Conservation (phyloP, 345 rosid species). For the Gossypium herbaceum region DNA sequence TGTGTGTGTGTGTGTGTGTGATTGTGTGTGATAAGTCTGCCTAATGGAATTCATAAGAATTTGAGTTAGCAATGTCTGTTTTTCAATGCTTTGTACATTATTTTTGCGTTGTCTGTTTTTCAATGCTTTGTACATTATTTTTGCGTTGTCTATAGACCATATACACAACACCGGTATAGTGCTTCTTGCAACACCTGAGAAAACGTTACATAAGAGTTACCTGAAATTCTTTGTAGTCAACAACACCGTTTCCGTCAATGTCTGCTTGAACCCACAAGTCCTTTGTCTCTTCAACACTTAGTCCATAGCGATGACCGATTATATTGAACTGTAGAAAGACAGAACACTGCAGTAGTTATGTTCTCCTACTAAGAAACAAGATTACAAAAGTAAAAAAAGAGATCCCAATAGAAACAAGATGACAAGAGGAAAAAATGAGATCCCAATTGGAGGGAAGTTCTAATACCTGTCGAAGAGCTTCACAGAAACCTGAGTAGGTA, state of each 20-base stretch:
- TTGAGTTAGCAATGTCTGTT: not conserved
- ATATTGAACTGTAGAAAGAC: slow-evolving; percentile 55
- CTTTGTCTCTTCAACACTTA: slow-evolving; percentile 59
- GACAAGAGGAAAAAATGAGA: not conserved
- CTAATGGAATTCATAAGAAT: not conserved
- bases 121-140: not conserved
- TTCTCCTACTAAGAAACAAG: slow-evolving; percentile 2
- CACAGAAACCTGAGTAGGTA: slow-evolving; percentile 65
- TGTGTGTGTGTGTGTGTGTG: no score
- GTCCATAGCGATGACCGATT: slow-evolving; percentile 70
- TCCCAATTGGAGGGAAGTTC: not conserved
- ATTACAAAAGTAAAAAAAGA: not conserved
- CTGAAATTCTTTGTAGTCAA: slow-evolving; percentile 87
- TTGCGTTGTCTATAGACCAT: no score
- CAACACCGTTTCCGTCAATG: slow-evolving; percentile 60
- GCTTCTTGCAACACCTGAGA: not conserved
- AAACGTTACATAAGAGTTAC: slow-evolving; percentile 27
- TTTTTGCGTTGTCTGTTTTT: not conserved
- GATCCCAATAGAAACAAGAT: slow-evolving; percentile 2
- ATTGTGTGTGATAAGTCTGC: not conserved
- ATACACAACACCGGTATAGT: no score
- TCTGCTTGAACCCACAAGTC: slow-evolving; percentile 89
- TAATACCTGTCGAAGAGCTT: slow-evolving; percentile 75
- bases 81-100: not conserved
- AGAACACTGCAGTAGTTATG: not conserved